A percentile compares a stretch with the other conserved stretches of the same genome.
Evolutionary conservation across 1,284 basidiomycete species (phyloP).

Genomic region (Xerocomus nothofagi): DNA sequence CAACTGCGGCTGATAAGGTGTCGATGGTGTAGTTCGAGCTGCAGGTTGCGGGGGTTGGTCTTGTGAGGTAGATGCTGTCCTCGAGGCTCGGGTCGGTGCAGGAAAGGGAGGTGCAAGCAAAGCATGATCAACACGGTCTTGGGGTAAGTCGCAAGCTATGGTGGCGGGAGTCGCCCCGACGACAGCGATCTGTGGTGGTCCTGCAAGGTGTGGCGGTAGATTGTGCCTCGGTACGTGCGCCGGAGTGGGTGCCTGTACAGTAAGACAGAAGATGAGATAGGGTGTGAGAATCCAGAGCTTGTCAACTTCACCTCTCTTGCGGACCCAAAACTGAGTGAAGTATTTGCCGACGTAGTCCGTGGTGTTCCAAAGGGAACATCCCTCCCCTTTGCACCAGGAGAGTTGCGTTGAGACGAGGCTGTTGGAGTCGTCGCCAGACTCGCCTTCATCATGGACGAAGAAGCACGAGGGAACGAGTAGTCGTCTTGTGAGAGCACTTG

Average conservation of each 20-base stretch:
- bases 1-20: conserved; percentile 21
- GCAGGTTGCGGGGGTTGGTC: conserved; percentile 19
- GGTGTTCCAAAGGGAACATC: conserved; percentile 24
- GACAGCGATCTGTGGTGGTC: conserved; percentile 33
- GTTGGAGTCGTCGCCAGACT: conserved; percentile 28
- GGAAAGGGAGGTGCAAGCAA: conserved; percentile 33
- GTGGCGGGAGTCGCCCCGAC: conserved; percentile 31
- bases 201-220: conserved; percentile 13
- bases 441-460: conserved; percentile 33
- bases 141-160: conserved; percentile 22
- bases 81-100: conserved; percentile 28
- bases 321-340: conserved; percentile 24
- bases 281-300: background rate
- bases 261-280: conserved; percentile 10
- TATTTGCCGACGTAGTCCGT: conserved; percentile 21
- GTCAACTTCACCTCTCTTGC: conserved; percentile 28
- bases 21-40: conserved; percentile 6
- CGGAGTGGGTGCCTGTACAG: conserved; percentile 20
- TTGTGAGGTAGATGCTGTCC: conserved; percentile 23
- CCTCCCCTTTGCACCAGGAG: conserved; percentile 15
- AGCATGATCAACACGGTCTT: conserved; percentile 21
- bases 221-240: conserved; percentile 18
- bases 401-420: conserved; percentile 29
- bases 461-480: conserved; percentile 24
- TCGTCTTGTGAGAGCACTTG: conserved; percentile 35